phyloP scores from a whole-genome alignment of 2,329 filamentous ascomycete genomes.

The Byssothecium circinans region DNA sequence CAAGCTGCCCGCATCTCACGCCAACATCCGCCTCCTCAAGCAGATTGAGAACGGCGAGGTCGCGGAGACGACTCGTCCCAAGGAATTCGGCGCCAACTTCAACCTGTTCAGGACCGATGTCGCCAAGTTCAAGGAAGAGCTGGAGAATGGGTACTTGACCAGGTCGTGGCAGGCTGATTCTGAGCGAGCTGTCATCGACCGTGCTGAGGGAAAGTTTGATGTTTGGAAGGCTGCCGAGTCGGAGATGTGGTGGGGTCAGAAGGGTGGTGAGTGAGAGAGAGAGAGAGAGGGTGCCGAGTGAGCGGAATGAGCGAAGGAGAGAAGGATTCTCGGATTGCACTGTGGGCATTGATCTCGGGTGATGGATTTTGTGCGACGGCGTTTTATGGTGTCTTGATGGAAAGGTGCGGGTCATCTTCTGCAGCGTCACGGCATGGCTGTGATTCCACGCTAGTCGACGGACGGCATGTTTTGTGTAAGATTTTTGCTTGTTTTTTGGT shows the following conservation, averaged over 20 bases:
- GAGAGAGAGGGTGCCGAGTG: background rate
- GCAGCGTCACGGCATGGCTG: no score
- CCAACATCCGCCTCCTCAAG: constrained; percentile 19
- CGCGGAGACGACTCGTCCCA: constrained; percentile 19
- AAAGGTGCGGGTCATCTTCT: no score
- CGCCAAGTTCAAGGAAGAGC: constrained; percentile 58
- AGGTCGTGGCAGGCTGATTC: constrained; percentile 61
- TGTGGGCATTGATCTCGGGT: no score
- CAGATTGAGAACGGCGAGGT: constrained; percentile 16
- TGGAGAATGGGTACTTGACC: constrained; percentile 58
- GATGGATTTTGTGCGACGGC: no score
- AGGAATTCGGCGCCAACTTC: constrained; percentile 33
- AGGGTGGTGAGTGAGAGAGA: constrained; percentile 18
- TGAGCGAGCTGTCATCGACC: constrained; percentile 54
- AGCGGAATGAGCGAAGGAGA: background rate
- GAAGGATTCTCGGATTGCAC: no score
- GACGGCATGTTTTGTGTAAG: no score
- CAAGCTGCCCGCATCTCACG: constrained; percentile 22
- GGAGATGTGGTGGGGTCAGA: constrained; percentile 62
- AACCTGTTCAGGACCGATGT: constrained; percentile 56
- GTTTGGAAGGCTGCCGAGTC: constrained; percentile 57
- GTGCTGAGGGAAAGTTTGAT: constrained; percentile 59
- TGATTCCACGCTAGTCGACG: no score
- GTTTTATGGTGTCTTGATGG: no score
- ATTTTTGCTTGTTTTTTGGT: no score